Conservation (phyloP, 2,329 filamentous ascomycete genomes). For the Exophiala alcalophila region DNA sequence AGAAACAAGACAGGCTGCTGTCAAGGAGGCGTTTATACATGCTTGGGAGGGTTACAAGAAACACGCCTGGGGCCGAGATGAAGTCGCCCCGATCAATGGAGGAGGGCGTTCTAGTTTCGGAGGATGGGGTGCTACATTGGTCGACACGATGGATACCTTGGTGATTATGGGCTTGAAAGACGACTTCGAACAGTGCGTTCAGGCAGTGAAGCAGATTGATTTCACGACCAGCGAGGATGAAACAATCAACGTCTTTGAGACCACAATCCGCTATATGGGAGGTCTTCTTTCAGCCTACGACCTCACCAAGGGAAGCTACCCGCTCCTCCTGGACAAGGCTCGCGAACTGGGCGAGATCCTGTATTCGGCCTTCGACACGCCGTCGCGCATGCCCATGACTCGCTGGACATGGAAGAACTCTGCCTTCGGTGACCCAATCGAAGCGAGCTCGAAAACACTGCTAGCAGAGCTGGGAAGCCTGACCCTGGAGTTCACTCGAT, state of each 20-base stretch:
- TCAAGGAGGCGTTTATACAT: slow-evolving; percentile 53
- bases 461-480: slow-evolving; percentile 42
- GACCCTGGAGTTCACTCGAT: slow-evolving; percentile 42
- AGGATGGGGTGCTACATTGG: slow-evolving; percentile 65
- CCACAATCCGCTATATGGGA: slow-evolving; percentile 82
- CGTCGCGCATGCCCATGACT: slow-evolving; percentile 33
- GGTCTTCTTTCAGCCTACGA: slow-evolving; percentile 71
- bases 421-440: slow-evolving; percentile 56
- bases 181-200: slow-evolving; percentile 64
- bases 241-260: slow-evolving; percentile 78
- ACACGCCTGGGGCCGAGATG: slow-evolving; percentile 63
- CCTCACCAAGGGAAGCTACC: slow-evolving; percentile 49
- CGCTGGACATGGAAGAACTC: slow-evolving; percentile 47
- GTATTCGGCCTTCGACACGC: slow-evolving; percentile 44
- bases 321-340: slow-evolving; percentile 52
- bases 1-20: slow-evolving; percentile 41
- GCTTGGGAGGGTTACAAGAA: slow-evolving; percentile 61
- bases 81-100: slow-evolving; percentile 58
- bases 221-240: slow-evolving; percentile 45
- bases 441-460: slow-evolving; percentile 54
- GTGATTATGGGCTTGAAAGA: slow-evolving; percentile 68
- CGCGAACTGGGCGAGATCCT: slow-evolving; percentile 55
- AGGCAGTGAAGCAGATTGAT: slow-evolving; percentile 56
- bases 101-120: slow-evolving; percentile 57
- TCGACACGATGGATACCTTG: slow-evolving; percentile 67